Conservation (phyloP, 371 early-diverging fungal species). For the Choanephora cucurbitarum region DNA sequence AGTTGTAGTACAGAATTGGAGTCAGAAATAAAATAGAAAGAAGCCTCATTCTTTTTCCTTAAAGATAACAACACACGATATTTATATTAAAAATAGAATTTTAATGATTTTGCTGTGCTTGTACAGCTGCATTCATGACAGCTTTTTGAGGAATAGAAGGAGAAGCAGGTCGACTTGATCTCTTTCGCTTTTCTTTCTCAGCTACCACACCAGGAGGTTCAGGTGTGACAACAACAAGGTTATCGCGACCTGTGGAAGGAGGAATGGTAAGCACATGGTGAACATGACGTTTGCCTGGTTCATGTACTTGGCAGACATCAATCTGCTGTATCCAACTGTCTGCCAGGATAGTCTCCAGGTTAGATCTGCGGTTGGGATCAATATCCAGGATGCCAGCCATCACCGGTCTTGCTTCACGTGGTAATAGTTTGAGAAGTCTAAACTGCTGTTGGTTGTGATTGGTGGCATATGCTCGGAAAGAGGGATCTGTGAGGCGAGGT, state of each 20-base stretch:
- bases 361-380: constrained; percentile 52
- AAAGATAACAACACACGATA: neutral
- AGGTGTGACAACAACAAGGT: constrained; percentile 42
- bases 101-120: neutral
- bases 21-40: neutral
- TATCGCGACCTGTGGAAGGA: constrained; percentile 25
- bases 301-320: constrained; percentile 56
- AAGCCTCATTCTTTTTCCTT: neutral
- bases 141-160: constrained; percentile 11
- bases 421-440: constrained; percentile 54
- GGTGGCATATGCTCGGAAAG: constrained; percentile 51
- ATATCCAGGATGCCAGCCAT: constrained; percentile 54
- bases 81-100: neutral
- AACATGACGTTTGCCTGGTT: constrained; percentile 47
- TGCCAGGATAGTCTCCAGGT: constrained; percentile 40
- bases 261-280: constrained; percentile 46
- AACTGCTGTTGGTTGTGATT: constrained; percentile 43
- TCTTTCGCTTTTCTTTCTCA: constrained; percentile 43
- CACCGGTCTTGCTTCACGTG: constrained; percentile 48
- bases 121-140: neutral
- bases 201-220: constrained; percentile 52
- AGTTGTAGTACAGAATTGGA: neutral
- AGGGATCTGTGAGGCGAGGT: constrained; percentile 50
- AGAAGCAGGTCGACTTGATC: constrained; percentile 26
- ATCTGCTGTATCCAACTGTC: constrained; percentile 62